A percentile compares a stretch with the other conserved stretches of the same genome.
These are phyloP conservation scores for Flaveria linearis DNA, from an alignment of 129 eudicot genomes.

Conservation along the genomic window DNA sequence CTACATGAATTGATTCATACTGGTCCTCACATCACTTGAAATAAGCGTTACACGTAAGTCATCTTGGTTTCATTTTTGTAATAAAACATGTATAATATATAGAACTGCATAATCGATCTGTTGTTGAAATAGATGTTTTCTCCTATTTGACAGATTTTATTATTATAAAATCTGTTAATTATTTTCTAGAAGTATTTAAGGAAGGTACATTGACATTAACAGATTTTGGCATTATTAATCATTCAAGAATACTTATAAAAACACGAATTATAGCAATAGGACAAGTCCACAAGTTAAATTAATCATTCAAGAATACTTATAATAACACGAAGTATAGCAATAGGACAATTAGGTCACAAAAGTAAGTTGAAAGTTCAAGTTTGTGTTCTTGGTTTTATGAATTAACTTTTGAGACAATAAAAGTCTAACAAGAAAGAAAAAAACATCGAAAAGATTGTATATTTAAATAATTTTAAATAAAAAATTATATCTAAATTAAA, in stretches of 20 bases:
- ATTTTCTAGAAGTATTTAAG: background rate
- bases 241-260: background rate
- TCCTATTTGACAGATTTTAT: background rate
- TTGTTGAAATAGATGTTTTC: background rate
- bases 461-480: too few species aligned
- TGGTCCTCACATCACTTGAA: background rate
- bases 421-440: background rate
- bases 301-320: too few species aligned
- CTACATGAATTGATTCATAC: background rate
- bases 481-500: too few species aligned
- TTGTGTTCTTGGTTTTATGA: background rate
- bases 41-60: background rate
- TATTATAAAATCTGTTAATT: background rate
- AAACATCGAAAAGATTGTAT: background rate
- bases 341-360: background rate
- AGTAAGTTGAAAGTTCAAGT: background rate
- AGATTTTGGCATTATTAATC: conserved; percentile 11
- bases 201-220: background rate
- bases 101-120: too few species aligned
- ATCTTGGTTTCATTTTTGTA: background rate
- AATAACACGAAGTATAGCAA: too few species aligned
- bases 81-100: background rate
- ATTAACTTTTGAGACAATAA: too few species aligned
- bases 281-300: background rate
- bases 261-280: background rate